Conservation (phyloP, 306 rosid species). For the Senna tora region DNA sequence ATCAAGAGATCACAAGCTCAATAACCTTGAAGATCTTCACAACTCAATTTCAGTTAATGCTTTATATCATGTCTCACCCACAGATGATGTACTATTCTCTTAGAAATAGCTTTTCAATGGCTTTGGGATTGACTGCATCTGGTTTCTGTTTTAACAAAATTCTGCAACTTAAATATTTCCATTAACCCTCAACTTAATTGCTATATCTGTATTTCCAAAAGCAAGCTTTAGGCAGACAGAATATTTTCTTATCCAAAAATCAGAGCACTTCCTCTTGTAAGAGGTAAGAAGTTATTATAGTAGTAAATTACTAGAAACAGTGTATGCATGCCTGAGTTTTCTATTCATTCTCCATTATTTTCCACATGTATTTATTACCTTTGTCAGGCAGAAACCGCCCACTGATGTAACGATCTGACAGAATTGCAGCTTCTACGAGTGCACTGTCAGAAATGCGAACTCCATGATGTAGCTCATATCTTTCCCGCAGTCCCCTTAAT, state of each 20-base stretch:
- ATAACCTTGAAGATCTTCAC: constrained; percentile 12
- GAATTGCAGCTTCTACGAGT: constrained; percentile 95
- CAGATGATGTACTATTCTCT: background rate
- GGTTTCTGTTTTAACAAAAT: constrained; percentile 11
- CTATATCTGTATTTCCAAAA: background rate
- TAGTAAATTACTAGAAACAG: constrained; percentile 7
- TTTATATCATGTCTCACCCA: background rate
- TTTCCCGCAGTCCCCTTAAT: constrained; percentile 91
- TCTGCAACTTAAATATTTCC: background rate
- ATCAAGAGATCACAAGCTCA: constrained; percentile 18
- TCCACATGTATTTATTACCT: constrained; percentile 55
- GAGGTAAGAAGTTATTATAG: background rate
- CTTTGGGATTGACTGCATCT: constrained; percentile 16
- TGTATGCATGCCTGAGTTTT: constrained; percentile 13
- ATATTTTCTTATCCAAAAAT: constrained; percentile 25
- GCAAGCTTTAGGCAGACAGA: constrained; percentile 24
- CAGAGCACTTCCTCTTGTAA: constrained; percentile 10
- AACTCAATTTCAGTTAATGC: constrained; percentile 30
- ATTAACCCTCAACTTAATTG: constrained; percentile 1
- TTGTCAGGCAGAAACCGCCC: constrained; percentile 97
- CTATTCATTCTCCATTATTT: constrained; percentile 10
- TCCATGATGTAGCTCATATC: constrained; percentile 98
- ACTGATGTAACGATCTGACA: constrained; percentile 96
- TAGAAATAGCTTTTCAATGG: background rate
- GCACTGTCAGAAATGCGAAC: constrained; percentile 98